Evolutionary conservation across 208 protist genomes (phyloP), one percentile per base, ranked within the genome.

Genomic region (Trypanosoma cruzi): DNA sequence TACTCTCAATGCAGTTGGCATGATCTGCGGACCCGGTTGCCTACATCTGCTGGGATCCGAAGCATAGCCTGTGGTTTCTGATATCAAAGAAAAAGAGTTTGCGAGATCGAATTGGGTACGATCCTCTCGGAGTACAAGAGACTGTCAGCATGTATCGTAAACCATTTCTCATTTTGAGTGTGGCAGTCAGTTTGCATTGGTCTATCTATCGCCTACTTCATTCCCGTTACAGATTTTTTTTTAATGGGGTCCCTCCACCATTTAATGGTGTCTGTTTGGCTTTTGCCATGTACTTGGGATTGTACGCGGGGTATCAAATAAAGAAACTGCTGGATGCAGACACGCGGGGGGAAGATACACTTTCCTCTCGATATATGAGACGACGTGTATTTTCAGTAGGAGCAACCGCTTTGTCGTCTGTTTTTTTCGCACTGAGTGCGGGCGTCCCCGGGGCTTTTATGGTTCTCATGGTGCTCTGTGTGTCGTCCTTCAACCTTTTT

Each of bases 201-300:
- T 73, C 59, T 14, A 75, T 84, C 31, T 88, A 92, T 65, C 88
- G 89, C 20, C 36, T 95, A 22, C 66, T 91, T 34, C 70, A 64
- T 54, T 93, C 85, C 11, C 85, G 88, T n/a, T 93, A 93, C 75
- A 78, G 72, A 32, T 94, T 90, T 67, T 64, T 95, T 20, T 91
- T 96, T 64, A 77, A 84, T 31, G 88, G 86, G 16, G 8, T 94
- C 11, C 69, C 85, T 7, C 86, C 77, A n/a, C 87, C 89, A 0
- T 74, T 80, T 68, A 95, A 93, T 68, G 64, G 68, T 26, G 34
- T 93, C 7, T 73, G 76, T 66, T 74, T 96, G 44, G 56, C 86
- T 29, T 40, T 92, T 29, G 80, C 75, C 20, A 63, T 93, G 52
- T 92, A 91, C 49, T 60, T 85, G 18, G 63, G 75, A 31, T 67